phyloP scores from a whole-genome alignment of 2,329 filamentous ascomycete species.

The Stagonosporopsis tanaceti region DNA sequence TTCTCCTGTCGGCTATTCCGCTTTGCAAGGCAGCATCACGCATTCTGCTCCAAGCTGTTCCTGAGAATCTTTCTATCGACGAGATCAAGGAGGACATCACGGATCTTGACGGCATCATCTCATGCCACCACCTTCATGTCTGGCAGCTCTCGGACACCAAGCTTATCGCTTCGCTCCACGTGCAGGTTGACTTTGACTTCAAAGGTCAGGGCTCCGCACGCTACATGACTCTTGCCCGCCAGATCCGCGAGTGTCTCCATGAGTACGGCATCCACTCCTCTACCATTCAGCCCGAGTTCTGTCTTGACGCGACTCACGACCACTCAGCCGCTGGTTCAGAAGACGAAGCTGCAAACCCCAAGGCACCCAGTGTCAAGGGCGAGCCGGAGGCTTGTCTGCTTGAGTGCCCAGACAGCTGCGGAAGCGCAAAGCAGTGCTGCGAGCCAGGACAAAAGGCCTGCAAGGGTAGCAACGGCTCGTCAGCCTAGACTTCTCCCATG shows the following conservation, averaged over 20 bases:
- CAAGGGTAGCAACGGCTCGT: constrained; percentile 26
- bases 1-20: constrained; percentile 76
- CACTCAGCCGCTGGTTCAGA: constrained; percentile 48
- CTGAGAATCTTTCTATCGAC: constrained; percentile 84
- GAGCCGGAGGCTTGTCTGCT: constrained; percentile 51
- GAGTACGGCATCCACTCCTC: constrained; percentile 96
- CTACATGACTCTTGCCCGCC: constrained; percentile 90
- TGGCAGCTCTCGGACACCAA: constrained; percentile 98
- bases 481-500: constrained; percentile 16
- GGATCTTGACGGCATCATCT: constrained; percentile 81
- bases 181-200: constrained; percentile 90
- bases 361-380: constrained; percentile 48
- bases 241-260: constrained; percentile 87
- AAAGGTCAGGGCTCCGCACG: constrained; percentile 77
- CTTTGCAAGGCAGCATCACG: constrained; percentile 81
- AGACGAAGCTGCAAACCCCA: constrained; percentile 43
- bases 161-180: constrained; percentile 89
- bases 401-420: constrained; percentile 55
- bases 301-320: constrained; percentile 55
- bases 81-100: constrained; percentile 94
- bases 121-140: constrained; percentile 95
- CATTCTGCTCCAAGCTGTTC: constrained; percentile 93
- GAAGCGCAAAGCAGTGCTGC: constrained; percentile 53
- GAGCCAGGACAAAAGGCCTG: constrained; percentile 44
- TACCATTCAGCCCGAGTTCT: constrained; percentile 93